Evolutionary conservation across 345 rosid genomes (phyloP).

Genomic region (Hevea brasiliensis): DNA sequence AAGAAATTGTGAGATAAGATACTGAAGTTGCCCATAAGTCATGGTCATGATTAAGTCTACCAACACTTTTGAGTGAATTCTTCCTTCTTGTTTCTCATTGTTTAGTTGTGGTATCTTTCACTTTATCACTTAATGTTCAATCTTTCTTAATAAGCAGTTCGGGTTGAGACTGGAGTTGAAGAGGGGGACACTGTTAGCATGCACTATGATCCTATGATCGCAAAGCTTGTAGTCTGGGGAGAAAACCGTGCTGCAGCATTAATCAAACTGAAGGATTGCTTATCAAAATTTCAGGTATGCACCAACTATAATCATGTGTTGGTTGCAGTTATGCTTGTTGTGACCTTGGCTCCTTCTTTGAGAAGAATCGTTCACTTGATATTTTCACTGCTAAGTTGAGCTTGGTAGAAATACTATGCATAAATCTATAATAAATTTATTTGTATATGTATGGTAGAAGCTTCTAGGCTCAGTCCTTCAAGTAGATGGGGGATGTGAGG

Average conservation of each 20-base stretch:
- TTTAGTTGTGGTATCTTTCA: neutral
- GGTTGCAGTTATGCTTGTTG: conserved; percentile 5
- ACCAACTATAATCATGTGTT: conserved; percentile 9
- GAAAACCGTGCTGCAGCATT: conserved; percentile 79
- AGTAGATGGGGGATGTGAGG: too few relatives aligned
- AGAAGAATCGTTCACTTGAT: conserved; percentile 5
- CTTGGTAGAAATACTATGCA: neutral
- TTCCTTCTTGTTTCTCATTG: neutral
- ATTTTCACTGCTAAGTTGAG: neutral
- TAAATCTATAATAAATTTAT: neutral
- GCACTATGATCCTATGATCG: conserved; percentile 99
- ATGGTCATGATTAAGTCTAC: conserved; percentile 12
- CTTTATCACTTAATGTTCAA: conserved; percentile 18
- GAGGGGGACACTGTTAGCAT: conserved; percentile 92
- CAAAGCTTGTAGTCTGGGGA: conserved; percentile 94
- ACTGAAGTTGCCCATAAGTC: neutral
- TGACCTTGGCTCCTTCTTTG: conserved; percentile 13
- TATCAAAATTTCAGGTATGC: conserved; percentile 83
- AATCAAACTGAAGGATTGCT: conserved; percentile 79
- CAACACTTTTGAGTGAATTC: neutral
- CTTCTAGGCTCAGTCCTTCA: too few relatives aligned
- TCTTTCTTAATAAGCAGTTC: conserved; percentile 43
- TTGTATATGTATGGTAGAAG: too few relatives aligned
- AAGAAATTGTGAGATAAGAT: neutral
- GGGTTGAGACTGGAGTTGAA: conserved; percentile 93